phyloP scores from a whole-genome alignment of 225 moss, liverwort and hornwort species.

The Bryoerythrophyllum caledonicum region DNA sequence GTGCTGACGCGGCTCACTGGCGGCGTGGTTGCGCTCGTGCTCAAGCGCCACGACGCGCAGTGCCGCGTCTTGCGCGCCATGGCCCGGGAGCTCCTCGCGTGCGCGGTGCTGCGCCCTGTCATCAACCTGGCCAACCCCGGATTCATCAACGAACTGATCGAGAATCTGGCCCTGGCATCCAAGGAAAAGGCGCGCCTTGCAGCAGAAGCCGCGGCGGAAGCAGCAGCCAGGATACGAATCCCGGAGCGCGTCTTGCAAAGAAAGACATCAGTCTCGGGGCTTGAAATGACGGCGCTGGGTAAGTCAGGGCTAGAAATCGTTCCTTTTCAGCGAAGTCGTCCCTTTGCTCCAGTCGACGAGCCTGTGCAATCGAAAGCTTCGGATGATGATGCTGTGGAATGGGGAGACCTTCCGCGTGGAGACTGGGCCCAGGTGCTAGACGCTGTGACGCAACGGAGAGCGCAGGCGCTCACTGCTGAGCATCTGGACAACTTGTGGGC shows the following conservation, averaged over 20 bases:
- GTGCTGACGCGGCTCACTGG: slow-evolving; percentile 78
- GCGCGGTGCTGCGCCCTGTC: slow-evolving; percentile 76
- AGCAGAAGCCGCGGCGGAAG: slow-evolving; percentile 39
- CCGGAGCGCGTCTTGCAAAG: slow-evolving; percentile 45
- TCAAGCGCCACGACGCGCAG: slow-evolving; percentile 60
- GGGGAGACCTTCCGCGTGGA: slow-evolving; percentile 48
- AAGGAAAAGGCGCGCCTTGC: slow-evolving; percentile 39
- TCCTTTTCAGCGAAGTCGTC: slow-evolving; percentile 29
- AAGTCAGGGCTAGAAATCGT: slow-evolving; percentile 41
- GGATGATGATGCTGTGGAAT: slow-evolving; percentile 30
- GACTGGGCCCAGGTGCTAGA: slow-evolving; percentile 91
- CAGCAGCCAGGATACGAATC: slow-evolving; percentile 31
- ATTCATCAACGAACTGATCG: slow-evolving; percentile 75
- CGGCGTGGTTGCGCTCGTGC: slow-evolving; percentile 65
- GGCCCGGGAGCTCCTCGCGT: slow-evolving; percentile 76
- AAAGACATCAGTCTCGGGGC: slow-evolving; percentile 52
- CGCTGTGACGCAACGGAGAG: slow-evolving; percentile 81
- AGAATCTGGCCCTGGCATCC: slow-evolving; percentile 54
- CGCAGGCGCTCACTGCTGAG: slow-evolving; percentile 79
- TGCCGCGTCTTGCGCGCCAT: slow-evolving; percentile 55
- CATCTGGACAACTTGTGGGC: slow-evolving; percentile 94
- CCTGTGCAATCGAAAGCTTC: slow-evolving; percentile 23
- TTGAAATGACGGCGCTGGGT: slow-evolving; percentile 52
- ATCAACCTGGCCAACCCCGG: slow-evolving; percentile 68
- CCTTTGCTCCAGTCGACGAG: slow-evolving; percentile 24